phyloP scores from a whole-genome alignment of 2,329 filamentous ascomycete species.

The Coniochaeta sp. region DNA sequence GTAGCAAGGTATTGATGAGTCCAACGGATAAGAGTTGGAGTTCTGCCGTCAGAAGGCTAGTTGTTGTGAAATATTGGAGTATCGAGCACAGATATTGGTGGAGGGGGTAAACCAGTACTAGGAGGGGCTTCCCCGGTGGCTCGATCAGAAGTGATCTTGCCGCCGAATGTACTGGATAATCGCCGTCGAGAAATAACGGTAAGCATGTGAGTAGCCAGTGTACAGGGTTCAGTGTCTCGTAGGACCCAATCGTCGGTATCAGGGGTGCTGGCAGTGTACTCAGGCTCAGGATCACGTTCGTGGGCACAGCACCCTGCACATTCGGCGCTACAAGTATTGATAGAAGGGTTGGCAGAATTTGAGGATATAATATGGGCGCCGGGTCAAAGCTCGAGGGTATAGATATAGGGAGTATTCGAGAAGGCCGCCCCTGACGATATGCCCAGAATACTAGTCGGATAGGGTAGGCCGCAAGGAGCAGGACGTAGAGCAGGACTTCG shows the following conservation, averaged over 20 bases:
- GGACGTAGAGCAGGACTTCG: constrained; percentile 26
- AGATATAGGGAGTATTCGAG: constrained; percentile 31
- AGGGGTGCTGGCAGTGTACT: constrained; percentile 67
- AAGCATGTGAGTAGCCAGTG: constrained; percentile 75
- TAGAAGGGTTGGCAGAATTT: constrained; percentile 67
- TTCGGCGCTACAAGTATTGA: constrained; percentile 64
- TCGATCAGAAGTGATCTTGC: constrained; percentile 20
- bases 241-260: constrained; percentile 55
- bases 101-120: constrained; percentile 61
- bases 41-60: constrained; percentile 80
- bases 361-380: constrained; percentile 82
- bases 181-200: constrained; percentile 51
- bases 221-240: constrained; percentile 53
- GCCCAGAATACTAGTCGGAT: constrained; percentile 47
- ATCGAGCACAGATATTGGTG: constrained; percentile 70
- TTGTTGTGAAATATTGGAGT: constrained; percentile 76
- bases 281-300: constrained; percentile 76
- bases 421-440: constrained; percentile 29
- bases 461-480: constrained; percentile 49
- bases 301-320: constrained; percentile 56
- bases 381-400: constrained; percentile 81
- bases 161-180: constrained; percentile 8
- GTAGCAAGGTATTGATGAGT: constrained; percentile 72
- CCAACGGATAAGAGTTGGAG: constrained; percentile 78
- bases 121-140: constrained; percentile 20